Conservation (phyloP, 345 rosid species). For the Eutrema japonicum region DNA sequence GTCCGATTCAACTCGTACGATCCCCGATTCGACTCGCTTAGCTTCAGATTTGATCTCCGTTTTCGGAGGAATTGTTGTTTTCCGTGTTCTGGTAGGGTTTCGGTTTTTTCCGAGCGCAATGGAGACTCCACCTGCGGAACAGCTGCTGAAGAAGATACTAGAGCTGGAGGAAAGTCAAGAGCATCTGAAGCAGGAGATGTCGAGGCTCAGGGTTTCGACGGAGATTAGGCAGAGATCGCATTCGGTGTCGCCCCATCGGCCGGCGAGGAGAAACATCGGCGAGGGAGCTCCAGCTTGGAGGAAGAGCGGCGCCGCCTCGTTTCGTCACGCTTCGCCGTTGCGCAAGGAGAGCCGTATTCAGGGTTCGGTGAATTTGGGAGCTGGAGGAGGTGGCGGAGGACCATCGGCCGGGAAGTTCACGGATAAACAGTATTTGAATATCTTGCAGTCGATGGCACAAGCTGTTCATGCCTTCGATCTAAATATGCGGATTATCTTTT, state of each 20-base stretch:
- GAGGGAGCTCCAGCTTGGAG: constrained; percentile 46
- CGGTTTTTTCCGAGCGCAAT: constrained; percentile 34
- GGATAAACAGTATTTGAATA: constrained; percentile 76
- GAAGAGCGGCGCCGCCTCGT: constrained; percentile 67
- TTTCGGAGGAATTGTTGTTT: not conserved
- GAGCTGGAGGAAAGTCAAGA: constrained; percentile 89
- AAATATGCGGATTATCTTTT: constrained; percentile 67
- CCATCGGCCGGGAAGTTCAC: constrained; percentile 67
- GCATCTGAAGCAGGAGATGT: constrained; percentile 79
- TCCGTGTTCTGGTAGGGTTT: not conserved
- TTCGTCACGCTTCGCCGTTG: constrained; percentile 84
- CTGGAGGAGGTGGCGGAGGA: constrained; percentile 41
- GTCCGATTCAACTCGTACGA: constrained; percentile 38
- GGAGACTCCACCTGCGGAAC: constrained; percentile 76
- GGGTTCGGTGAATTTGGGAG: constrained; percentile 41
- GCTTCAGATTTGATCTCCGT: constrained; percentile 26
- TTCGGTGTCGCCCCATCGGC: constrained; percentile 81
- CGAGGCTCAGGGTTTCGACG: constrained; percentile 60
- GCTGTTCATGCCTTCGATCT: constrained; percentile 81
- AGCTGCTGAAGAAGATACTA: constrained; percentile 81
- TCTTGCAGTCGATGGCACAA: constrained; percentile 94
- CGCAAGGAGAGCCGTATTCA: constrained; percentile 68
- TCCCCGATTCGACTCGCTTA: constrained; percentile 36
- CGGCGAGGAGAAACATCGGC: constrained; percentile 48
- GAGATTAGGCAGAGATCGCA: constrained; percentile 72